Evolutionary conservation across 2,329 filamentous ascomycete species (phyloP).

Genomic region (Nothophoma quercina): DNA sequence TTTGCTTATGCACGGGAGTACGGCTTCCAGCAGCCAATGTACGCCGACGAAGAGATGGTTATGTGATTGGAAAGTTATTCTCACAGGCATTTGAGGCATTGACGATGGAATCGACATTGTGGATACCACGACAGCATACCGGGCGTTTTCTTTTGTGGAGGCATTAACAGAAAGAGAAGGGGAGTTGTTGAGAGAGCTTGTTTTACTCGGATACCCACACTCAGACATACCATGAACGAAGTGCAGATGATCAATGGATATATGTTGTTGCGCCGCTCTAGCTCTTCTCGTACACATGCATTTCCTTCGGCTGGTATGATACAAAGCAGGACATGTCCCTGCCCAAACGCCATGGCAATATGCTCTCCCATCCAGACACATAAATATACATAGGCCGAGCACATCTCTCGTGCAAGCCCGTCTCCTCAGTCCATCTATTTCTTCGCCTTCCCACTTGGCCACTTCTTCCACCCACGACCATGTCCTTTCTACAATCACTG

Average conservation of each 20-base stretch:
- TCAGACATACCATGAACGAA: neutral
- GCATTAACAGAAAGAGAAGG: neutral
- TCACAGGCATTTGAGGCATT: neutral
- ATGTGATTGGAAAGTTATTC: slow-evolving; percentile 34
- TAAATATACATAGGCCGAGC: slow-evolving; percentile 24
- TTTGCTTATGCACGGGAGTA: slow-evolving; percentile 63
- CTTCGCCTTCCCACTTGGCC: slow-evolving; percentile 60
- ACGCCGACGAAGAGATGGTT: slow-evolving; percentile 51
- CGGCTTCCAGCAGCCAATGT: slow-evolving; percentile 49
- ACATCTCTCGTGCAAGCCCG: neutral
- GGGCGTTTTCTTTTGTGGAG: slow-evolving; percentile 2
- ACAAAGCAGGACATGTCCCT: slow-evolving; percentile 15
- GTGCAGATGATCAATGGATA: slow-evolving; percentile 5
- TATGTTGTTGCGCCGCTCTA: slow-evolving; percentile 6
- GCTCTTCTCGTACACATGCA: neutral
- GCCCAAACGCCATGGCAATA: slow-evolving; percentile 21
- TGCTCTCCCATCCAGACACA: slow-evolving; percentile 22
- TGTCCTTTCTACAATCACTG: slow-evolving; percentile 66
- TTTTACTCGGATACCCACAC: slow-evolving; percentile 9
- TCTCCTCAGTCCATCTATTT: slow-evolving; percentile 9
- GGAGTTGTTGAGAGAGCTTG: slow-evolving; percentile 1
- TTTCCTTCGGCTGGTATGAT: slow-evolving; percentile 5
- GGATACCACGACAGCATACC: slow-evolving; percentile 4
- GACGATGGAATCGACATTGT: neutral
- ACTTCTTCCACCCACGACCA: slow-evolving; percentile 77